Evolutionary conservation across 352 stramenopile species (phyloP), one percentile per base, ranked within the genome.

Genomic region (Phytopythium litorale): DNA sequence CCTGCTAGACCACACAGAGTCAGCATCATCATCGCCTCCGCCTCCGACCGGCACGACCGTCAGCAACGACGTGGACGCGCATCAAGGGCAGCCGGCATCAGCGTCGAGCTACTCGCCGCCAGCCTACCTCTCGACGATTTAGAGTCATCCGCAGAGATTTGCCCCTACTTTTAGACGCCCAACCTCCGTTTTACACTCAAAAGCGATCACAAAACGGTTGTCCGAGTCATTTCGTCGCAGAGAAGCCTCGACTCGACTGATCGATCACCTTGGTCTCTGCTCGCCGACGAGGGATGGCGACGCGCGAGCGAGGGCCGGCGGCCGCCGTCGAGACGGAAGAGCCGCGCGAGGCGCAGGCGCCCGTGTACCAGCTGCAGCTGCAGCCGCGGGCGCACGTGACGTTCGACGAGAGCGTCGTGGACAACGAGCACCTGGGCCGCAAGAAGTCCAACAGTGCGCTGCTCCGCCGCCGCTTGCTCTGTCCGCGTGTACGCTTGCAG

Each of bases 401-500:
- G 38, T 98, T 96, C 64, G 81, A 92, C 43, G 88, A 94, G 12
- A 90, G 81, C 53, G 87, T 95, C 18, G 84, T 98, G 53, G 90
- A 98, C 68, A 98, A 98, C 75, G 92, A 98, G 65, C 84, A 97
- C 62, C 87, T 97, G 45, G 87, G 88, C 42, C 82, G 88, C 66
- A 97, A 91, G 68, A 94, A 89, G 43, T 97, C 87, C 40, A 98
- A 98, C 56, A 95, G 89, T 96, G 68, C 32, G 79, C 35, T 40
- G 35, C 35, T 68, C 7, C 42, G 25, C 9, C 21, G 6, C 38
- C 11, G 18, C 23, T 46, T 9, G 53, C n/a, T 56, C 8, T 28
- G 12, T 21, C 37, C 37, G 8, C 37, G 40, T 37, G 38, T 5
- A 32, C 5, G 28, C 28, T 32, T 32, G 28, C 3, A 32, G 28